These are phyloP conservation scores for Colletotrichum sp. DNA, from an alignment of 2,329 filamentous ascomycete species.

Conservation along the genomic window DNA sequence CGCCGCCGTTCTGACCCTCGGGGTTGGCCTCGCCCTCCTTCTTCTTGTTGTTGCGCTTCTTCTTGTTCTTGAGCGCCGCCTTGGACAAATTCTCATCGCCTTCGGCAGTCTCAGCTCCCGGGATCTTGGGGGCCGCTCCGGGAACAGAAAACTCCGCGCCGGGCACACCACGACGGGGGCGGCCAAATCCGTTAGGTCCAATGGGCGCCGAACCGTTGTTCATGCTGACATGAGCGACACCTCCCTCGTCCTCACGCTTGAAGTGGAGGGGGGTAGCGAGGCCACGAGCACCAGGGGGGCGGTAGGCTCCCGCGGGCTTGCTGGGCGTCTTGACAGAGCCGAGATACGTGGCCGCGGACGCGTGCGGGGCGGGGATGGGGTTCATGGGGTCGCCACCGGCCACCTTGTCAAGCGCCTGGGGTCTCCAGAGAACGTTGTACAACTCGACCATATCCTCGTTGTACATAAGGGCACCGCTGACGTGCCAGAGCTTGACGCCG, in stretches of 20 bases:
- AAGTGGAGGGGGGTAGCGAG: conserved; percentile 89
- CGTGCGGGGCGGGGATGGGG: conserved; percentile 77
- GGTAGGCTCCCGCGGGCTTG: conserved; percentile 96
- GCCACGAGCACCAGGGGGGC: conserved; percentile 91
- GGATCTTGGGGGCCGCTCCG: conserved; percentile 69
- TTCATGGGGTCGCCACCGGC: conserved; percentile 72
- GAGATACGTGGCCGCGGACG: conserved; percentile 82
- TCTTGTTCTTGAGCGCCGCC: conserved; percentile 94
- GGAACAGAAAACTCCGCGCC: conserved; percentile 79
- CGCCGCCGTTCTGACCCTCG: conserved; percentile 47
- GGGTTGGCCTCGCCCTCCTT: conserved; percentile 75
- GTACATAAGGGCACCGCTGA: conserved; percentile 88
- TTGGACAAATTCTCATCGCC: conserved; percentile 81
- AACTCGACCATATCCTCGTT: conserved; percentile 94
- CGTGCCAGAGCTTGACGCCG: conserved; percentile 93
- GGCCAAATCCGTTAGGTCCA: conserved; percentile 80
- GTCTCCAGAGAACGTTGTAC: conserved; percentile 90
- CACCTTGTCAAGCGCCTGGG: conserved; percentile 67
- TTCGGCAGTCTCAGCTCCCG: conserved; percentile 65
- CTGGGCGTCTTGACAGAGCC: conserved; percentile 91
- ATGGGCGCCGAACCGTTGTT: conserved; percentile 78
- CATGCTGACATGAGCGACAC: conserved; percentile 81
- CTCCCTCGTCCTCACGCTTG: conserved; percentile 96
- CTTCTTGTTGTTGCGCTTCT: conserved; percentile 94
- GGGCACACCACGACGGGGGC: conserved; percentile 78